Percentiles rank a stretch among this genome's conserved stretches.
These are phyloP conservation scores for Myxozyma sirexii DNA, from an alignment of 805 yeast genomes.

Conservation along the genomic window DNA sequence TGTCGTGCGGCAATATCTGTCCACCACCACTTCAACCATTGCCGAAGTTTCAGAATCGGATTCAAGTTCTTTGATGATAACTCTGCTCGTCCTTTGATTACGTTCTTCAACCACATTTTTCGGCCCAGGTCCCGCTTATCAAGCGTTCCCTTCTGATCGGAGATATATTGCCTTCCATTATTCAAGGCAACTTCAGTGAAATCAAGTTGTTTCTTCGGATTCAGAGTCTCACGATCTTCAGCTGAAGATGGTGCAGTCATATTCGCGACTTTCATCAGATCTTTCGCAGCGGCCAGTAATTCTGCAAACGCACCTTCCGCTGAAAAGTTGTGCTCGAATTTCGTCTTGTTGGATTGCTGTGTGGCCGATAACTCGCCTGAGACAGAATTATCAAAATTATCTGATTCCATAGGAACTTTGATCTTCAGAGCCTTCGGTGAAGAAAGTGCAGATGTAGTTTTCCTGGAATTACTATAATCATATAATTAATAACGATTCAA, in stretches of 20 bases:
- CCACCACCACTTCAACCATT: conserved; percentile 38
- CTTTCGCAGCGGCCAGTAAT: conserved; percentile 21
- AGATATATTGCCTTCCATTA: conserved; percentile 26
- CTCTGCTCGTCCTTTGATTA: conserved; percentile 34
- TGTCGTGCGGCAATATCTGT: conserved; percentile 34
- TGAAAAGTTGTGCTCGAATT: conserved; percentile 34
- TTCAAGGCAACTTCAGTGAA: conserved; percentile 26
- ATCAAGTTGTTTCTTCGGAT: conserved; percentile 22
- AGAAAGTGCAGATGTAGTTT: background rate
- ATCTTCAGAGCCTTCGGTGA: background rate
- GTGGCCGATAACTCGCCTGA: background rate
- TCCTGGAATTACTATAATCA: background rate
- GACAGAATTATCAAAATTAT: background rate
- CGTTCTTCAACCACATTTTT: conserved; percentile 28
- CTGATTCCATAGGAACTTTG: background rate
- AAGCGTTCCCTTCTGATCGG: conserved; percentile 10
- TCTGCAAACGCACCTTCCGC: conserved; percentile 34
- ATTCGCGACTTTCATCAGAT: conserved; percentile 6
- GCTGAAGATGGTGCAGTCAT: conserved; percentile 4
- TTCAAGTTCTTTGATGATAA: conserved; percentile 29
- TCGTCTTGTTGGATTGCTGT: conserved; percentile 6
- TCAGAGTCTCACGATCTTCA: conserved; percentile 26
- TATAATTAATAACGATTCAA: background rate
- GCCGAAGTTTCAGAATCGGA: conserved; percentile 27
- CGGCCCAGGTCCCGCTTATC: conserved; percentile 26